Percentiles rank a stretch among this genome's conserved stretches.
Conservation (phyloP, 1,139 yeast species). For the Yamadazyma blattariae region DNA sequence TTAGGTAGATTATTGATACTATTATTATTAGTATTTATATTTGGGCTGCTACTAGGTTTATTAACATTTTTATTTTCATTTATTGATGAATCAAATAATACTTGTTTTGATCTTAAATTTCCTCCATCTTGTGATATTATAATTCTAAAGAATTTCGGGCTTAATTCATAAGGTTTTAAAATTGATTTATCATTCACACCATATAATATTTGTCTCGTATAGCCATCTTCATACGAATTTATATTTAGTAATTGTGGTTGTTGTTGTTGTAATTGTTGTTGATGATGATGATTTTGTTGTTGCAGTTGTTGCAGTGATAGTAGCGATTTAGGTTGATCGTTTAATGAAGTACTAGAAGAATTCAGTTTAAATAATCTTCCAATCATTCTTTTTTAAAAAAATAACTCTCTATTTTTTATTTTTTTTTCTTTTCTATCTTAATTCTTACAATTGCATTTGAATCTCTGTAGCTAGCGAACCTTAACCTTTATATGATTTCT, state of each 20-base stretch:
- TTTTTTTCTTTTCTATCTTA: neutral
- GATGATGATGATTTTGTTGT: conserved; percentile 15
- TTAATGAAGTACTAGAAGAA: no score
- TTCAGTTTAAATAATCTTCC: conserved; percentile 29
- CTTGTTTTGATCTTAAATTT: conserved; percentile 44
- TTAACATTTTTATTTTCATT: neutral
- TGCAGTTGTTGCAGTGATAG: no score
- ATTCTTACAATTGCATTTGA: no score
- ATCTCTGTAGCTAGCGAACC: no score
- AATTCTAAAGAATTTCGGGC: conserved; percentile 37
- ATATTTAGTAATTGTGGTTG: conserved; percentile 1
- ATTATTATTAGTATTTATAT: no score
- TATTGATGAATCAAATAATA: conserved; percentile 40
- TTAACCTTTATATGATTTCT: no score
- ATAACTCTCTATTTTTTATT: neutral
- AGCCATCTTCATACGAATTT: conserved; percentile 39
- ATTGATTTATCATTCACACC: conserved; percentile 35
- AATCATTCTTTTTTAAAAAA: conserved; percentile 21
- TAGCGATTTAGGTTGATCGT: no score
- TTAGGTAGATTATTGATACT: neutral
- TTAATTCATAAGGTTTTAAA: conserved; percentile 29
- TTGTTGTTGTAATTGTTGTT: conserved; percentile 5
- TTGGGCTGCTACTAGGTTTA: no score
- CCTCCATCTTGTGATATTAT: conserved; percentile 55
- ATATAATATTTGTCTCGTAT: conserved; percentile 41